Percentiles rank a stretch among this genome's conserved stretches.
Conservation (phyloP, 1,284 basidiomycete species). For the Blastosporella zonata region DNA sequence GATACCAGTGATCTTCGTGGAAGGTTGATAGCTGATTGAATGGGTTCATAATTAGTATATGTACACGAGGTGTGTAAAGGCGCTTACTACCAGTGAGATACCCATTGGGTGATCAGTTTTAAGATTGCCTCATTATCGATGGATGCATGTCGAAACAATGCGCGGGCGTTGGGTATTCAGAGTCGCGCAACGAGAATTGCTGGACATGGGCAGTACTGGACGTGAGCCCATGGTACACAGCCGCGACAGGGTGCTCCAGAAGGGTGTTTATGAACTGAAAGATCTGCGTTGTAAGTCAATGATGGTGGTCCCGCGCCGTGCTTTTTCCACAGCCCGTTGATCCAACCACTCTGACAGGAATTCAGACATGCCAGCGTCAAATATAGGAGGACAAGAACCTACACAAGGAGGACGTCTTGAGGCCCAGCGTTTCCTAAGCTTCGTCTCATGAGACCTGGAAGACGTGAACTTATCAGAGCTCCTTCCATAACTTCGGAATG, state of each 20-base stretch:
- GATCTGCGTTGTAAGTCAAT: background rate
- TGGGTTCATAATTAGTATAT: background rate
- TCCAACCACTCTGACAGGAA: background rate
- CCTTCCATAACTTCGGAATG: too few relatives aligned
- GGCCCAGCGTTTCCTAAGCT: background rate
- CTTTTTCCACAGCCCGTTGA: background rate
- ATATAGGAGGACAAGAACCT: background rate
- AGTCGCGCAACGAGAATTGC: background rate
- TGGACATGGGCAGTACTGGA: constrained; percentile 2
- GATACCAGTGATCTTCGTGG: constrained; percentile 18
- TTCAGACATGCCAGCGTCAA: background rate
- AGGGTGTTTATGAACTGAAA: constrained; percentile 1
- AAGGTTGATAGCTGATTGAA: background rate
- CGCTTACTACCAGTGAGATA: constrained; percentile 15
- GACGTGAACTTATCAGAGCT: too few relatives aligned
- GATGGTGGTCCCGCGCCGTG: background rate
- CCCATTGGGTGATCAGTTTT: constrained; percentile 13
- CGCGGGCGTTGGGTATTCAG: background rate
- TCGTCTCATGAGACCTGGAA: too few relatives aligned
- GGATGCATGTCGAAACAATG: constrained; percentile 16
- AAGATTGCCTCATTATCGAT: constrained; percentile 15
- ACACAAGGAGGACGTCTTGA: background rate
- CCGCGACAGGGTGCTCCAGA: background rate
- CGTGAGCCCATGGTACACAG: background rate
- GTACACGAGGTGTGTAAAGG: background rate